Conservation (phyloP, 2,329 filamentous ascomycete species). For the Podosphaera xanthii region DNA sequence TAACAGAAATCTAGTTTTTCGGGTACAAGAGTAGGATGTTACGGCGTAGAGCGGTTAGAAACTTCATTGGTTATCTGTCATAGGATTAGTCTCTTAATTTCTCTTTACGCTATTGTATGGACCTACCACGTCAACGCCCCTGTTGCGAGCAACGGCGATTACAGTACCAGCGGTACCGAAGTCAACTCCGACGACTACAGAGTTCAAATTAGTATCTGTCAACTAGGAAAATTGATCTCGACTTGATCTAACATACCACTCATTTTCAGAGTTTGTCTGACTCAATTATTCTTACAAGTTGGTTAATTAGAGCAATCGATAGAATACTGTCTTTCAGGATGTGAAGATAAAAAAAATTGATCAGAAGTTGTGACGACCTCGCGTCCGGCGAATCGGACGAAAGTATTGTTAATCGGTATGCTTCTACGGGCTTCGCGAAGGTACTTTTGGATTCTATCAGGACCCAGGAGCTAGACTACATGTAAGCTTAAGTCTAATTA, state of each 20-base stretch:
- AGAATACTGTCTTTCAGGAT: too few relatives aligned
- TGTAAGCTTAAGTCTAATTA: too few relatives aligned
- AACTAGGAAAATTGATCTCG: not conserved
- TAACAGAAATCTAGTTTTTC: slow-evolving; percentile 1
- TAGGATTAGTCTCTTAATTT: slow-evolving; percentile 15
- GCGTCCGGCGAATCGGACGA: too few relatives aligned
- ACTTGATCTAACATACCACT: slow-evolving; percentile 4
- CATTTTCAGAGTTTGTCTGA: slow-evolving; percentile 1
- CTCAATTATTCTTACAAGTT: too few relatives aligned
- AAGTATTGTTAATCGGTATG: not conserved
- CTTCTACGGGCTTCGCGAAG: not conserved
- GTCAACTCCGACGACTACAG: slow-evolving; percentile 29
- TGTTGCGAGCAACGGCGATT: slow-evolving; percentile 91
- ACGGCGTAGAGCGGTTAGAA: slow-evolving; percentile 94
- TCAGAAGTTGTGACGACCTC: too few relatives aligned
- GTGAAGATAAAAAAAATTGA: too few relatives aligned
- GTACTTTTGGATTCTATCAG: not conserved
- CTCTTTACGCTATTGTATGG: slow-evolving; percentile 2
- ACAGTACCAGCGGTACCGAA: slow-evolving; percentile 93
- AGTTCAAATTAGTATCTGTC: slow-evolving; percentile 5
- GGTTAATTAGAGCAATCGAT: too few relatives aligned
- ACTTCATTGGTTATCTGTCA: slow-evolving; percentile 90
- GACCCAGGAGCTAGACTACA: too few relatives aligned
- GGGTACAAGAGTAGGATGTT: slow-evolving; percentile 25
- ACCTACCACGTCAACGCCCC: slow-evolving; percentile 96